These are phyloP conservation scores for Benincasa hispida DNA, from an alignment of 306 rosid genomes.

Conservation along the genomic window DNA sequence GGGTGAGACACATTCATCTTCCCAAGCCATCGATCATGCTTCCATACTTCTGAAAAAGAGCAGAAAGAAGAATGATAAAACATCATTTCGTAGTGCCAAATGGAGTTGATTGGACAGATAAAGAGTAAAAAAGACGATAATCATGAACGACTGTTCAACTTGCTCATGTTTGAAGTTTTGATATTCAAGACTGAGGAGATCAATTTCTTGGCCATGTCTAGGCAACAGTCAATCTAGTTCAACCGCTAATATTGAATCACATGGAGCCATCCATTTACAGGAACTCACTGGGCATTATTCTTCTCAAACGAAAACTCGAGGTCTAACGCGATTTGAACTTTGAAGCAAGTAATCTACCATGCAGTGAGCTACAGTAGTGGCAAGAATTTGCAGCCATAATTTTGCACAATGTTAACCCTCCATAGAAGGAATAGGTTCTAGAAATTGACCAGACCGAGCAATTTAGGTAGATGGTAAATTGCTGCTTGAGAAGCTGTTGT, in stretches of 20 bases:
- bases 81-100: constrained; percentile 32
- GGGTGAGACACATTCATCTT: constrained; percentile 49
- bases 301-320: neutral
- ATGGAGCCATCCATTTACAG: neutral
- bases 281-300: neutral
- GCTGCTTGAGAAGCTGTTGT: neutral
- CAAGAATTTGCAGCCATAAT: neutral
- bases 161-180: neutral
- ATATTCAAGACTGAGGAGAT: neutral
- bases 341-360: neutral
- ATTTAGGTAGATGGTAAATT: neutral
- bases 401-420: neutral
- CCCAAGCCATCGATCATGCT: constrained; percentile 33
- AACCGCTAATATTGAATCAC: neutral
- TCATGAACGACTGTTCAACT: neutral
- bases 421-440: neutral
- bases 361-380: neutral
- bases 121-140: neutral
- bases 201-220: neutral
- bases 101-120: constrained; percentile 32
- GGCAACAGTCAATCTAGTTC: neutral
- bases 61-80: constrained; percentile 27
- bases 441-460: neutral
- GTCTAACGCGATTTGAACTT: neutral
- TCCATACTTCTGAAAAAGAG: constrained; percentile 55